Evolutionary conservation across 1,284 basidiomycete species (phyloP).

Genomic region (Blastosporella zonata): DNA sequence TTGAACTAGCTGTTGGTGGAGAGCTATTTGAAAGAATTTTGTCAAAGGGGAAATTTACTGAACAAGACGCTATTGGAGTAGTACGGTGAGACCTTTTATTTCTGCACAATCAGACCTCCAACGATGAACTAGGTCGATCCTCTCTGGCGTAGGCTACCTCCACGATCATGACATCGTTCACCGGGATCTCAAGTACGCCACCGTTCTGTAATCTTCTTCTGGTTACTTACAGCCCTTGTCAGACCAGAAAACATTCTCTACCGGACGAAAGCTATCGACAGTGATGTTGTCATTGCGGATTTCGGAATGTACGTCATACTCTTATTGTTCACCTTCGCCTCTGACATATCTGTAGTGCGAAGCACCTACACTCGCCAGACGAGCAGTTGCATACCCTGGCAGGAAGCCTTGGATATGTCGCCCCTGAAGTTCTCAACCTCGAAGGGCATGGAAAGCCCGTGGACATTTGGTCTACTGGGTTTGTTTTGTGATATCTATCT

Average conservation of each 20-base stretch:
- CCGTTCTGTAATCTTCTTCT: not conserved
- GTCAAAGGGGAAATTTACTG: conserved; percentile 84
- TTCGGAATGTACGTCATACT: conserved; percentile 81
- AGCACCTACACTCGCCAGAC: conserved; percentile 75
- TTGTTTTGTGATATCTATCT: conserved; percentile 23
- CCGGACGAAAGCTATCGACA: conserved; percentile 68
- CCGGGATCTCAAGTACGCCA: conserved; percentile 78
- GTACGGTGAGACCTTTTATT: conserved; percentile 43
- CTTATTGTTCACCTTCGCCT: not conserved
- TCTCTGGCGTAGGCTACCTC: conserved; percentile 79
- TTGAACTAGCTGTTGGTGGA: conserved; percentile 88
- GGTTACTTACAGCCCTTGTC: conserved; percentile 3
- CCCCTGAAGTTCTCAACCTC: conserved; percentile 86
- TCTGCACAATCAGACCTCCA: not conserved
- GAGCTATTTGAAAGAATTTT: conserved; percentile 87
- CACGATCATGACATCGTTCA: conserved; percentile 90
- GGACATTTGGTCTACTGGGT: conserved; percentile 94
- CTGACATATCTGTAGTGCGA: conserved; percentile 55
- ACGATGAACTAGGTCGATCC: conserved; percentile 54
- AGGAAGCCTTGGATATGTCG: conserved; percentile 92
- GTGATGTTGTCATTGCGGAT: conserved; percentile 89
- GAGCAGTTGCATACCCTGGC: conserved; percentile 82
- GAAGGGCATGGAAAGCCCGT: conserved; percentile 88
- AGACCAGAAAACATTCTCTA: conserved; percentile 95
- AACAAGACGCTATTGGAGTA: conserved; percentile 78